Evolutionary conservation across 163 green algal species (phyloP).

Genomic region (Picocystis sp.): DNA sequence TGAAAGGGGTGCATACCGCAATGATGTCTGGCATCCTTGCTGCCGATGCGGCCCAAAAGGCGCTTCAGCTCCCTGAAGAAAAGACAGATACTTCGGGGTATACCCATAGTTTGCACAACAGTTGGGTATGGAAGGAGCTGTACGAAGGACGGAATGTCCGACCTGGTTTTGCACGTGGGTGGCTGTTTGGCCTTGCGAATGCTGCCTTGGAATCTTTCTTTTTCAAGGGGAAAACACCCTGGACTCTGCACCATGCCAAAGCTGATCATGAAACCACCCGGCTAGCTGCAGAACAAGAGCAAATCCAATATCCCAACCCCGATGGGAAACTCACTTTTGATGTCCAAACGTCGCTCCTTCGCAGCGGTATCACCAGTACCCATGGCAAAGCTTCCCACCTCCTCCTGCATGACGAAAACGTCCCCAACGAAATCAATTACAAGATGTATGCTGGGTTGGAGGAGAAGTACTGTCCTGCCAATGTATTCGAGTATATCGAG

Average conservation of each 20-base stretch:
- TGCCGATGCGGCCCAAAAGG: slow-evolving; percentile 36
- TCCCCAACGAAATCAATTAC: slow-evolving; percentile 49
- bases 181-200: slow-evolving; percentile 38
- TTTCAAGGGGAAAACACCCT: slow-evolving; percentile 48
- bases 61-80: slow-evolving; percentile 8
- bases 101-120: slow-evolving; percentile 28
- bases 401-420: slow-evolving; percentile 38
- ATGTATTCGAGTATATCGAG: slow-evolving; percentile 72
- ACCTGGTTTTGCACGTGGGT: slow-evolving; percentile 39
- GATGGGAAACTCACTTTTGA: slow-evolving; percentile 77
- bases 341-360: slow-evolving; percentile 59
- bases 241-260: slow-evolving; percentile 50
- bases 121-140: slow-evolving; percentile 77
- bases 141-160: slow-evolving; percentile 61
- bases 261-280: slow-evolving; percentile 38
- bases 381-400: slow-evolving; percentile 83
- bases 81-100: slow-evolving; percentile 44
- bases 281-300: slow-evolving; percentile 20
- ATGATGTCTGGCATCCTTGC: slow-evolving; percentile 84
- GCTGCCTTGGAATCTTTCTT: slow-evolving; percentile 46
- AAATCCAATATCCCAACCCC: slow-evolving; percentile 51
- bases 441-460: slow-evolving; percentile 61
- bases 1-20: slow-evolving; percentile 85
- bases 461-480: slow-evolving; percentile 22
- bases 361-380: slow-evolving; percentile 81